Evolutionary conservation across 768 basidiomycete species (phyloP).

Genomic region (Thelephora ganbajun): DNA sequence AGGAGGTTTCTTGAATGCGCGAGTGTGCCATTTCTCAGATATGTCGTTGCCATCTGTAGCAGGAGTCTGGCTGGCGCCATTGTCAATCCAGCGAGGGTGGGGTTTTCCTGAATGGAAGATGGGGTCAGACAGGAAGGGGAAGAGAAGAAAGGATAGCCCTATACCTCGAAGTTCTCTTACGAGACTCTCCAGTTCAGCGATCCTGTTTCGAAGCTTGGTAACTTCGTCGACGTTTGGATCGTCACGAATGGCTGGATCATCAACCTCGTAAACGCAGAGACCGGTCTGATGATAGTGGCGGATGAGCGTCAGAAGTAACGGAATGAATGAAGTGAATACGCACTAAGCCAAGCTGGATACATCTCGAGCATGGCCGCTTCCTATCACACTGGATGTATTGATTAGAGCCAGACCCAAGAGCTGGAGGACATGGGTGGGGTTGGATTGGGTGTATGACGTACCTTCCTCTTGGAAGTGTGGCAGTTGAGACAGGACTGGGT

Average conservation of each 20-base stretch:
- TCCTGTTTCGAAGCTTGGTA: conserved; percentile 72
- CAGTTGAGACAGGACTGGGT: conserved; percentile 82
- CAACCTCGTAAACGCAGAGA: conserved; percentile 90
- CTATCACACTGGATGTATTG: conserved; percentile 58
- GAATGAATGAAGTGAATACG: conserved; percentile 4
- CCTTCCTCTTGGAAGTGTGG: conserved; percentile 91
- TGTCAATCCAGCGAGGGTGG: conserved; percentile 78
- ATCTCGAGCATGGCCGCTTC: conserved; percentile 81
- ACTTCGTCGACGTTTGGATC: conserved; percentile 82
- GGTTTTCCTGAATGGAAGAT: conserved; percentile 49
- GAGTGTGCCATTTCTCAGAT: conserved; percentile 77
- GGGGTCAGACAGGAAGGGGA: neutral
- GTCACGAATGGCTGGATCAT: conserved; percentile 77
- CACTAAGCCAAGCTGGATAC: conserved; percentile 82
- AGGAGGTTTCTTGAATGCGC: conserved; percentile 40
- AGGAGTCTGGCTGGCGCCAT: conserved; percentile 31
- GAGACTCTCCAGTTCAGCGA: conserved; percentile 86
- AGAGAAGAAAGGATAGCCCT: conserved; percentile 2
- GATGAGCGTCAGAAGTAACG: neutral
- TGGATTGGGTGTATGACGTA: conserved; percentile 17
- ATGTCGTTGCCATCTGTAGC: conserved; percentile 50
- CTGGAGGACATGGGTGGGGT: conserved; percentile 1
- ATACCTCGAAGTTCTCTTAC: conserved; percentile 78
- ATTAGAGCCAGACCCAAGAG: conserved; percentile 5
- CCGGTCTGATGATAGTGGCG: conserved; percentile 45